Evolutionary conservation across 805 yeast genomes (phyloP), one percentile per base, ranked within the genome.

Genomic region (Candida boidinii): DNA sequence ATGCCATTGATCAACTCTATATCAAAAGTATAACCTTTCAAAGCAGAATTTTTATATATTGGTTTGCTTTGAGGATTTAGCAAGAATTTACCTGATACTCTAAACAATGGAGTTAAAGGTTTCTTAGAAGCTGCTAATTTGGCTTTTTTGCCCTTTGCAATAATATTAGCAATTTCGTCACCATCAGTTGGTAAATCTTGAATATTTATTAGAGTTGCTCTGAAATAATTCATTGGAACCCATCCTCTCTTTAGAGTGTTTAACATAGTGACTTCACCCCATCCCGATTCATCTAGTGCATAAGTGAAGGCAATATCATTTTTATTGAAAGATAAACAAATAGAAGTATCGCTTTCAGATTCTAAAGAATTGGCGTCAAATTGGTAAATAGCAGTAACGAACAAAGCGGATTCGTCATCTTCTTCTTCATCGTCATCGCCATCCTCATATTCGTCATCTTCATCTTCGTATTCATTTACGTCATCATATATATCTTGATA

Each of bases 201-300:
- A 26, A 37, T 47, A 28, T 45, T 45, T 12, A 37, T 21, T 17
- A 59, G 36, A 5, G 63, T 54, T 11, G 61, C 65, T 5, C 76
- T 58, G 46, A 82, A 83, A 56, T 79, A 83, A 49, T 82, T 83
- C 68, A 83, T 77, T 3, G 94, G 94, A 13, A 82, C 84, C 94
- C 94, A 83, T 13, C 94, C 94, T 40, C 86, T 59, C 44, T 68
- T 67, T 32, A 77, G 60, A 11, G 76, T 63, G 35, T 73, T 76
- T 7, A 82, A 56, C 24, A 81, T 48, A 0, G 88, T 82, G 2
- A 82, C 92, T 52, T 83, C 94, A 38, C 88, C 90, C 94, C 94
- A 83, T 0, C 92, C 94, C 15, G 86, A 76, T 34, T 78, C 79
- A 51, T 82, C 92, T 16, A 81, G 72, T 7, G 82, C 71, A 46